Base-by-base conservation (phyloP, 345 rosid species). In the Cardiospermum halicacabum region DNA sequence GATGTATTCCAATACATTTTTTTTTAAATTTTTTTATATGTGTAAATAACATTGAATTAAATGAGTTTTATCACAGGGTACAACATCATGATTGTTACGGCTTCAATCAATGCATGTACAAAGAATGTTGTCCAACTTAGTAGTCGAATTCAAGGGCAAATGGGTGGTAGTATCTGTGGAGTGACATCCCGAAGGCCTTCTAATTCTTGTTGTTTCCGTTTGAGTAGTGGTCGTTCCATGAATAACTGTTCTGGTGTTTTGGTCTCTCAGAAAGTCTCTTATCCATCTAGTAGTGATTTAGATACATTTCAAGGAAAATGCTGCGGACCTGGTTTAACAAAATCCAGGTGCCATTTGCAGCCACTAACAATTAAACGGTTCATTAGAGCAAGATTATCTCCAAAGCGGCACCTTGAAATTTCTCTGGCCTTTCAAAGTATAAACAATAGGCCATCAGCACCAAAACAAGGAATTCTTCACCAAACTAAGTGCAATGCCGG, bases 31-130 rank as follows among this genome's bases (percentile, higher is more conserved):
- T 12, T 56, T 31, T 2, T 45, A 28, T 37, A 31, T 53, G 1
- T n/a, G n/a, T n/a, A n/a, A 3, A 36, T 24, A 37, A 24, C 21
- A 39, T 48, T 37, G 53, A 53, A 27, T 3, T 69, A 7, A 48
- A 26, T 39, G 69, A 43, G 66, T 72, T 64, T 24, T 72, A 50
- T 56, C 51, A 54, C 76, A 82, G 82, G 75, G 60, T 71, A 67
- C 67, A 71, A 77, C 72, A 80, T 70, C 66, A 88, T 89, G 96
- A 78, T 58, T 53, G 75, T 70, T 69, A 78, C 69, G 64, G 62
- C 85, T 71, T 76, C 85, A 18, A 48, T 84, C 64, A 77, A 79
- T 62, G 73, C 85, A 43, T 79, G 87, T 78, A 74, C 82, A 32
- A 81, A 77, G 72, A 81, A 79, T 77, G 83, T 54, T 56, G 73